These are phyloP conservation scores for Sporobolomyces phaffii DNA, from an alignment of 768 basidiomycete genomes.

Conservation along the genomic window DNA sequence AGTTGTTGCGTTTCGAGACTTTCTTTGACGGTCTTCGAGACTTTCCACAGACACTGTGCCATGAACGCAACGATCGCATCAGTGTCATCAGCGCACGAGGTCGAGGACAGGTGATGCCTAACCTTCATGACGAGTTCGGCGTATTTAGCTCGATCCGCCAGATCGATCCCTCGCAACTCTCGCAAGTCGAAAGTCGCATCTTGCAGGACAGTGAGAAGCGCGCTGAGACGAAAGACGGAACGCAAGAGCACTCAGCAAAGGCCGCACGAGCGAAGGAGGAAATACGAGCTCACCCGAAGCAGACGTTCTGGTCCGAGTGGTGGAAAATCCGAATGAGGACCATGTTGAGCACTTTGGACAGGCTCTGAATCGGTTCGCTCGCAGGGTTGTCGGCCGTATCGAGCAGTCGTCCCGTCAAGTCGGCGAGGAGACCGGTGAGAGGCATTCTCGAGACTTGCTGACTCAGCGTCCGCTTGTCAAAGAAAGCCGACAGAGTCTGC, in stretches of 20 bases:
- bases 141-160: constrained; percentile 67
- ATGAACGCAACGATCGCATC: no score
- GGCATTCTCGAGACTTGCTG: constrained; percentile 80
- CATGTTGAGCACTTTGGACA: constrained; percentile 97
- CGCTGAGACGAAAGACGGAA: constrained; percentile 59
- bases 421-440: constrained; percentile 78
- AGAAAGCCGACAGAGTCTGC: constrained; percentile 89
- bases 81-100: no score
- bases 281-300: constrained; percentile 62
- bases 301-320: constrained; percentile 74
- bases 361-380: constrained; percentile 72
- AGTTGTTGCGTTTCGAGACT: constrained; percentile 73
- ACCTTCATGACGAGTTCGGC: constrained; percentile 44
- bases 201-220: constrained; percentile 56
- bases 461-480: constrained; percentile 79
- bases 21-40: constrained; percentile 87
- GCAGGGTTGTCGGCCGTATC: constrained; percentile 84
- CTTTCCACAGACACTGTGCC: constrained; percentile 94
- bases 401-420: constrained; percentile 80
- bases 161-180: constrained; percentile 75
- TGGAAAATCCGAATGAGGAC: constrained; percentile 89
- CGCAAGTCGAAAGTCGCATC: constrained; percentile 51
- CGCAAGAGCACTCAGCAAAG: neutral
- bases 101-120: no score
- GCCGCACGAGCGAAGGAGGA: neutral